Evolutionary conservation across 345 rosid species (phyloP).

Genomic region (Hibiscus trionum): DNA sequence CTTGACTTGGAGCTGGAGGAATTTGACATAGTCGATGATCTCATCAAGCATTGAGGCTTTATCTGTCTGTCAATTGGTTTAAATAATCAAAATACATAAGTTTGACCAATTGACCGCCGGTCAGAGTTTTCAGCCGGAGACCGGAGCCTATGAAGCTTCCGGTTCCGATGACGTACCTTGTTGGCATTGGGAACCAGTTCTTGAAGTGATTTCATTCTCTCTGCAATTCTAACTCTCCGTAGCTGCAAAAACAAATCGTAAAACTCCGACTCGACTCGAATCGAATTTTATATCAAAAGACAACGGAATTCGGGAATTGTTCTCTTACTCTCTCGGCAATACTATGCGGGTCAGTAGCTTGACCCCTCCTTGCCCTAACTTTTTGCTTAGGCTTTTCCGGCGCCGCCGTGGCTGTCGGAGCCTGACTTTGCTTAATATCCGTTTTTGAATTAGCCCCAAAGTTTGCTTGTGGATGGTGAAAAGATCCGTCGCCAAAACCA

Average conservation of each 20-base stretch:
- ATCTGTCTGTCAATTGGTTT: constrained; percentile 57
- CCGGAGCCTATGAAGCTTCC: neutral
- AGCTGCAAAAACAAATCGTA: constrained; percentile 32
- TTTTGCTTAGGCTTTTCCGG: constrained; percentile 53
- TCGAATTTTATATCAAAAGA: neutral
- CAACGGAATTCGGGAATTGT: neutral
- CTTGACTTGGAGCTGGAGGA: constrained; percentile 99
- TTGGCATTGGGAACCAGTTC: constrained; percentile 97
- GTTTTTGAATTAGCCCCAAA: constrained; percentile 30
- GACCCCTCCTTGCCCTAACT: constrained; percentile 95
- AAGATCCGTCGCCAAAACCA: constrained; percentile 53
- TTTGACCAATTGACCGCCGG: too few relatives aligned
- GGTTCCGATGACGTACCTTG: constrained; percentile 27
- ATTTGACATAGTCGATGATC: constrained; percentile 96
- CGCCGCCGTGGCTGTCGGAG: constrained; percentile 35
- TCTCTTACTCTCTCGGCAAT: constrained; percentile 78
- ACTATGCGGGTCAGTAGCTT: constrained; percentile 98
- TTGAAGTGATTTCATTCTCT: constrained; percentile 95
- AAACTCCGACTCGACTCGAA: too few relatives aligned
- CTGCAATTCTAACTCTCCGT: constrained; percentile 94
- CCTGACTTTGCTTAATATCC: constrained; percentile 31
- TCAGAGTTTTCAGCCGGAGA: neutral
- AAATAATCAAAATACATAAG: too few relatives aligned
- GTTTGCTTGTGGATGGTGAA: constrained; percentile 46
- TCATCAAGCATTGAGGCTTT: constrained; percentile 98